A percentile compares a stretch with the other conserved stretches of the same genome.
Evolutionary conservation across 2,329 filamentous ascomycete genomes (phyloP).

Genomic region (Alternaria triticimaculans): DNA sequence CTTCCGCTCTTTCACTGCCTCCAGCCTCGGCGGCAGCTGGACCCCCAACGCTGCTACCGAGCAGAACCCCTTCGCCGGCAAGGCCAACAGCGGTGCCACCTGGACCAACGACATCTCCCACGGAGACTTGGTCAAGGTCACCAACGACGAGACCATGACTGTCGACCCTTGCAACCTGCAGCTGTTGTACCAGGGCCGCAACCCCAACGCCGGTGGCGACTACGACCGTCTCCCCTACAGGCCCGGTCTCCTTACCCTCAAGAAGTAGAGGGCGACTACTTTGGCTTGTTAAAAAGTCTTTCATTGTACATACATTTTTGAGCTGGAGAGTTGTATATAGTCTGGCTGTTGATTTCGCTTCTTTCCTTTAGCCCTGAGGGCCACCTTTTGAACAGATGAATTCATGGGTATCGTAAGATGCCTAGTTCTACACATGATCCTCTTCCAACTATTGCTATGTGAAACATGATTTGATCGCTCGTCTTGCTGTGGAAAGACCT

Average conservation of each 20-base stretch:
- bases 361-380: not conserved
- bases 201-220: constrained; percentile 51
- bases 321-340: constrained; percentile 8
- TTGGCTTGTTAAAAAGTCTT: not conserved
- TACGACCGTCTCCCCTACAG: constrained; percentile 63
- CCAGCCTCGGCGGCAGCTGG: constrained; percentile 64
- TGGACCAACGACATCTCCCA: constrained; percentile 74
- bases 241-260: constrained; percentile 50
- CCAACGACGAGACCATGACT: constrained; percentile 67
- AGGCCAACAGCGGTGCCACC: constrained; percentile 67
- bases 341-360: not conserved
- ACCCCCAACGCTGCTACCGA: constrained; percentile 64
- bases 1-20: constrained; percentile 71
- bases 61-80: constrained; percentile 68
- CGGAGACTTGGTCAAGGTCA: constrained; percentile 65
- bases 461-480: constrained; percentile 7
- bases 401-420: not conserved
- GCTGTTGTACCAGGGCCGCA: constrained; percentile 67
- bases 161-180: constrained; percentile 70
- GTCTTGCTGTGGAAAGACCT: not conserved
- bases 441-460: not conserved
- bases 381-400: not conserved
- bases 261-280: constrained; percentile 1
- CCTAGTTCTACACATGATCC: not conserved
- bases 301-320: constrained; percentile 12